Conservation (phyloP, 2,329 filamentous ascomycete species). For the Hawksworthiomyces lignivorus region DNA sequence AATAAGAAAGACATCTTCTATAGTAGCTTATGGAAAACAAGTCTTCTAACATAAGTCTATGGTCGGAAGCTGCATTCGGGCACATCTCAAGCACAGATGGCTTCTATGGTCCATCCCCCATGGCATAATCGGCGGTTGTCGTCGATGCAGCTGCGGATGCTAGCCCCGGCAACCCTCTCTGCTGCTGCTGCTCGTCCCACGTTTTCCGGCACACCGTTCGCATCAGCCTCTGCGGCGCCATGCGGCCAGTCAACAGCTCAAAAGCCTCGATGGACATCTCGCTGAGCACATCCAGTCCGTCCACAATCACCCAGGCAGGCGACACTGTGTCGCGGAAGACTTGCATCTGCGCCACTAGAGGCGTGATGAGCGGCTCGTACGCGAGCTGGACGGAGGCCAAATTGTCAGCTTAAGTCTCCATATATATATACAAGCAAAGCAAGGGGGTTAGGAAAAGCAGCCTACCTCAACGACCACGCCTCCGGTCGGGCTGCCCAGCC, state of each 20-base stretch:
- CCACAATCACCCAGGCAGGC: slow-evolving; percentile 61
- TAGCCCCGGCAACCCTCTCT: slow-evolving; percentile 5
- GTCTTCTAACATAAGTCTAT: too few species aligned
- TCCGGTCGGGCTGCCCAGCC: slow-evolving; percentile 63
- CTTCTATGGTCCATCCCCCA: slow-evolving; percentile 2
- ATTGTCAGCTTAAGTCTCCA: not conserved
- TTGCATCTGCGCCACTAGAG: slow-evolving; percentile 59
- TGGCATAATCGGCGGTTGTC: not conserved
- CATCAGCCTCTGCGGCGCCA: slow-evolving; percentile 63
- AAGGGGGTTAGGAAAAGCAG: not conserved
- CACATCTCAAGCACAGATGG: too few species aligned
- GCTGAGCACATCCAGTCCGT: slow-evolving; percentile 63
- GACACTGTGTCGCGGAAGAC: slow-evolving; percentile 38
- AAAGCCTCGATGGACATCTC: slow-evolving; percentile 73
- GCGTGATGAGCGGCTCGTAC: slow-evolving; percentile 63
- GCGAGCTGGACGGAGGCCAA: slow-evolving; percentile 38
- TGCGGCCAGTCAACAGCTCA: slow-evolving; percentile 65
- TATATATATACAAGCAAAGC: slow-evolving; percentile 4
- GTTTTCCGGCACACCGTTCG: slow-evolving; percentile 44
- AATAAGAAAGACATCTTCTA: too few species aligned
- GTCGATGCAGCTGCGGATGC: not conserved
- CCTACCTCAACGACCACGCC: slow-evolving; percentile 61
- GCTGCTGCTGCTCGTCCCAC: slow-evolving; percentile 30
- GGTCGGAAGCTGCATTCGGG: too few species aligned
- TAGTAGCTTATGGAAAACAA: too few species aligned